Evolutionary conservation across 768 basidiomycete species (phyloP).

Genomic region (Boletus sensibilis): DNA sequence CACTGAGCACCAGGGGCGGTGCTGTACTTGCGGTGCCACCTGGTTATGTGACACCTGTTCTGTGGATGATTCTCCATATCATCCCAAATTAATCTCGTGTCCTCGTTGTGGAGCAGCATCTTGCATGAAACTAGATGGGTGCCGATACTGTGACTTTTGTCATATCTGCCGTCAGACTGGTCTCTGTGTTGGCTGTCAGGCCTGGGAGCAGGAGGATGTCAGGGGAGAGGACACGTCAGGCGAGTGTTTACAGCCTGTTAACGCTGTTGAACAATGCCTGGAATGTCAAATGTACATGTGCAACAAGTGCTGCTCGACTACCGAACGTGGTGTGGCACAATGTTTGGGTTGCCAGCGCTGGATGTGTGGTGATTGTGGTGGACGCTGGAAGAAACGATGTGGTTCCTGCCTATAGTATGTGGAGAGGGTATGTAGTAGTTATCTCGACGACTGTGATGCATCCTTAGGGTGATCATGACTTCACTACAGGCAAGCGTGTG

Average conservation of each 20-base stretch:
- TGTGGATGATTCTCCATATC: too few relatives aligned
- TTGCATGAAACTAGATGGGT: background rate
- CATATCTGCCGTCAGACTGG: background rate
- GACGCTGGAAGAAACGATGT: too few relatives aligned
- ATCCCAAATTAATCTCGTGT: background rate
- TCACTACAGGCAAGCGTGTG: background rate
- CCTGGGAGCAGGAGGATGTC: background rate
- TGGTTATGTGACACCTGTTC: background rate
- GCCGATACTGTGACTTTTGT: background rate
- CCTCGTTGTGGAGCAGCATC: background rate
- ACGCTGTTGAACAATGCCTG: background rate
- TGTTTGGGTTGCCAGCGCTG: background rate
- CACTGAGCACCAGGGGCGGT: background rate
- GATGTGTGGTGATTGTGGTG: background rate
- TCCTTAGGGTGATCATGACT: background rate
- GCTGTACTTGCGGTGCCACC: background rate
- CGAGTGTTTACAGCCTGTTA: background rate
- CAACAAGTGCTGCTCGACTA: background rate
- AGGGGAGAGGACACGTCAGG: background rate
- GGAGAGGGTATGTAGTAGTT: background rate
- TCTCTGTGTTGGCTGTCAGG: background rate
- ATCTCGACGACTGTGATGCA: background rate
- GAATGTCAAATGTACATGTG: background rate
- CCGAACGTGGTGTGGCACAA: background rate
- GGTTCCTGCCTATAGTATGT: too few relatives aligned